phyloP scores from a whole-genome alignment of 2,329 filamentous ascomycete genomes.

The Blastomyces parvus region DNA sequence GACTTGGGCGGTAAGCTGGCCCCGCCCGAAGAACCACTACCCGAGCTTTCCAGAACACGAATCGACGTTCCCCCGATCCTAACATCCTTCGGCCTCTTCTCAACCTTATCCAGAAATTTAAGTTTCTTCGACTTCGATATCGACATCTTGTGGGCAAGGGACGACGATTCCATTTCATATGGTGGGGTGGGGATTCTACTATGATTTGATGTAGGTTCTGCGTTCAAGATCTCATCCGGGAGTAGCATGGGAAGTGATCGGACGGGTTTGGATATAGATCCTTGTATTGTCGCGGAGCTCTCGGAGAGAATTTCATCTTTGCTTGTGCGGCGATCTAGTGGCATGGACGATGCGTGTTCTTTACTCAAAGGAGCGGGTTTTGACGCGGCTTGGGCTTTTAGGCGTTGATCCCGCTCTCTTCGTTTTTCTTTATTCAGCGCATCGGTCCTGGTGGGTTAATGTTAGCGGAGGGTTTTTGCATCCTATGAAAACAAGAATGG shows the following conservation, averaged over 20 bases:
- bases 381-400: conserved; percentile 28
- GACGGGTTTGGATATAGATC: conserved; percentile 25
- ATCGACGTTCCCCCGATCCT: conserved; percentile 42
- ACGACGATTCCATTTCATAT: conserved; percentile 21
- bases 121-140: conserved; percentile 33
- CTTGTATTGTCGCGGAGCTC: conserved; percentile 34
- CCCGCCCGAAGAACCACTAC: conserved; percentile 24
- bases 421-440: conserved; percentile 33
- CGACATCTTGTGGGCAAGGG: background rate
- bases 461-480: background rate
- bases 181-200: conserved; percentile 34
- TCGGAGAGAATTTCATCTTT: conserved; percentile 32
- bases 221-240: conserved; percentile 43
- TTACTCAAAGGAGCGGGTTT: background rate
- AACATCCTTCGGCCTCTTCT: conserved; percentile 43
- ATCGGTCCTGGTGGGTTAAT: conserved; percentile 15
- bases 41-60: conserved; percentile 36
- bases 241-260: conserved; percentile 41
- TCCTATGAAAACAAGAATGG: background rate
- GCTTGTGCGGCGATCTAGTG: conserved; percentile 10
- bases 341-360: conserved; percentile 5
- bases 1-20: conserved; percentile 39
- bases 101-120: conserved; percentile 40
- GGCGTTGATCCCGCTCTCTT: conserved; percentile 31
- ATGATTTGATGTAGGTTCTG: conserved; percentile 36